Conservation (phyloP, 345 rosid species). For the Dovyalis caffra region DNA sequence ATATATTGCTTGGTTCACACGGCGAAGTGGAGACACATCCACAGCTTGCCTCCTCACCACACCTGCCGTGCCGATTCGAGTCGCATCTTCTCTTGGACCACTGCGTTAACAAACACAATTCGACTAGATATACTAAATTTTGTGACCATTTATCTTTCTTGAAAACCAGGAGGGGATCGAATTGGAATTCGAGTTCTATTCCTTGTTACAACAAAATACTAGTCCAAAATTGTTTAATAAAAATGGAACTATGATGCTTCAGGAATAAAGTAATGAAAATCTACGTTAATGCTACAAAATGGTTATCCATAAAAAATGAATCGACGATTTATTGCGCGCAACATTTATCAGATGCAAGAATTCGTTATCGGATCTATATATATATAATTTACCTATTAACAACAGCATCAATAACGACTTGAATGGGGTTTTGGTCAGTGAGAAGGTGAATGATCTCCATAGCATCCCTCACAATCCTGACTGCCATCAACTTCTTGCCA, state of each 20-base stretch:
- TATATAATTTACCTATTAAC: slow-evolving; percentile 10
- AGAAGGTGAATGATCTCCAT: slow-evolving; percentile 21
- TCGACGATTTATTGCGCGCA: no score
- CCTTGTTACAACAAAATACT: background rate
- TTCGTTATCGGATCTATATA: no score
- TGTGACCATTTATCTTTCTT: no score
- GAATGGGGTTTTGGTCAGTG: slow-evolving; percentile 17
- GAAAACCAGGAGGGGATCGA: no score
- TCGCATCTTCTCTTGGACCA: slow-evolving; percentile 25
- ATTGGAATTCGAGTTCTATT: background rate
- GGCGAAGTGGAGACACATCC: slow-evolving; percentile 20
- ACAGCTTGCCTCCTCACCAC: slow-evolving; percentile 25
- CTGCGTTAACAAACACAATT: background rate
- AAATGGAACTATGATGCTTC: no score
- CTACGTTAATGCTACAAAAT: no score
- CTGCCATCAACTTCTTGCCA: slow-evolving; percentile 19
- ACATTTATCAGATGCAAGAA: no score
- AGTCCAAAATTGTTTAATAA: background rate
- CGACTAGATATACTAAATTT: no score
- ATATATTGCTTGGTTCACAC: slow-evolving; percentile 20
- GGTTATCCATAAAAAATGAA: no score
- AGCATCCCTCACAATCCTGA: slow-evolving; percentile 19
- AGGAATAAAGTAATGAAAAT: no score
- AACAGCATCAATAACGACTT: slow-evolving; percentile 24
- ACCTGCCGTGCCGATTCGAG: slow-evolving; percentile 24